Evolutionary conservation across 495 filamentous ascomycete species (phyloP), one percentile per base, ranked within the genome.

Genomic region (Xylaria grammica): DNA sequence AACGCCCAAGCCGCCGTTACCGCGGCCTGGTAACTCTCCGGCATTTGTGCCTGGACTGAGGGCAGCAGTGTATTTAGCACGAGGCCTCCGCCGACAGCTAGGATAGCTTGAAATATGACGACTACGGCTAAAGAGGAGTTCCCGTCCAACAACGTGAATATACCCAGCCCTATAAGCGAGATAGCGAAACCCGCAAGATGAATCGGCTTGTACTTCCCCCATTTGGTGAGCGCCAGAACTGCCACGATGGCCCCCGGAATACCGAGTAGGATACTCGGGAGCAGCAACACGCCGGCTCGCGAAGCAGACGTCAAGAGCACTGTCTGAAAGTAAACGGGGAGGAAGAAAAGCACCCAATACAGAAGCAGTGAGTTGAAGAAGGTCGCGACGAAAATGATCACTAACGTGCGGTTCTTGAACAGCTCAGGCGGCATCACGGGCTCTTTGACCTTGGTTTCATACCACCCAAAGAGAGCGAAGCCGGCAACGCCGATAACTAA

Each of bases 251-350:
- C 73, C 36, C 60, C 58, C 1, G 71, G 74, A 20, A 75, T 51
- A 44, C 65, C 29, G n/a, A 71, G 13, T 22, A 75, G 19, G n/a
- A 72, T 52, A 9, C 67, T 70, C 9, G 78, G 75, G 10, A 81
- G 63, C 13, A 77, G 55, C 4, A 66, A 20, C 4, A 80, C 63
- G 3, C 78, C 79, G 2, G 77, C 67, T 15, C 66, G 54, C 17
- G 40, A 46, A 1, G 78, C 66, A 20, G 67, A 65, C 9, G 54
- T 44, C 0, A 56, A 60, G 0, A 72, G 69, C 9, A 79, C 72
- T 1, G 62, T 65, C 50, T 80, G 76, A 67, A 80, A 80, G 64
- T 78, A 81, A 9, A 82, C 65, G 0, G 78, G 74, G 0, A 81
- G 55, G 62, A 81, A 80, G 58, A 74, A 79, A 15, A 67, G 59